Evolutionary conservation across 805 yeast species (phyloP).

Genomic region (Torulaspora maleeae): DNA sequence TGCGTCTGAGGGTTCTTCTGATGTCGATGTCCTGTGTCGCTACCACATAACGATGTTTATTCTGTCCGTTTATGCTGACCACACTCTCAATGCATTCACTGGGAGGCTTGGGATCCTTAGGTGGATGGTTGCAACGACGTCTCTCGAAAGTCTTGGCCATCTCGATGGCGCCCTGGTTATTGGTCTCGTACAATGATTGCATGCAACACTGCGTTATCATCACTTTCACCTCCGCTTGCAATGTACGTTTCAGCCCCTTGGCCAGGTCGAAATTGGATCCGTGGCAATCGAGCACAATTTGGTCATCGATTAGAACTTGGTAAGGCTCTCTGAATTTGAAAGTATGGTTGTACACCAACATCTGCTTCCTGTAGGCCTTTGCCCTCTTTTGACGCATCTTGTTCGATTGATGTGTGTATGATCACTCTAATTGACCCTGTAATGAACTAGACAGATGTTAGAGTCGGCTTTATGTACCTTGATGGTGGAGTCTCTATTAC

Average conservation of each 20-base stretch:
- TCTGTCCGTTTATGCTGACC: slow-evolving; percentile 64
- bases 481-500: neutral
- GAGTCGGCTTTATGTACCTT: neutral
- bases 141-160: slow-evolving; percentile 82
- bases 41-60: slow-evolving; percentile 86
- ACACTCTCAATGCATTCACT: slow-evolving; percentile 71
- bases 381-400: slow-evolving; percentile 95
- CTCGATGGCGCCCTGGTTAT: slow-evolving; percentile 71
- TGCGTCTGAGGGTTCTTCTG: slow-evolving; percentile 60
- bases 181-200: slow-evolving; percentile 70
- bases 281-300: slow-evolving; percentile 60
- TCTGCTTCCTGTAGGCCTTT: slow-evolving; percentile 86
- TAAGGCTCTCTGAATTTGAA: slow-evolving; percentile 93
- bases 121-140: slow-evolving; percentile 85
- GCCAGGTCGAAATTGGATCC: slow-evolving; percentile 68
- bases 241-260: slow-evolving; percentile 74
- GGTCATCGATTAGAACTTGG: slow-evolving; percentile 84
- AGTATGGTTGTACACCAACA: slow-evolving; percentile 76
- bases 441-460: no score
- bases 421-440: no score
- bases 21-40: slow-evolving; percentile 76
- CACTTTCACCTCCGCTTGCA: slow-evolving; percentile 81
- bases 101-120: slow-evolving; percentile 56
- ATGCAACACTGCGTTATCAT: slow-evolving; percentile 96
- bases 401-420: neutral